Conservation (phyloP, 202 grass and related monocot species). For the Eragrostis tef region DNA sequence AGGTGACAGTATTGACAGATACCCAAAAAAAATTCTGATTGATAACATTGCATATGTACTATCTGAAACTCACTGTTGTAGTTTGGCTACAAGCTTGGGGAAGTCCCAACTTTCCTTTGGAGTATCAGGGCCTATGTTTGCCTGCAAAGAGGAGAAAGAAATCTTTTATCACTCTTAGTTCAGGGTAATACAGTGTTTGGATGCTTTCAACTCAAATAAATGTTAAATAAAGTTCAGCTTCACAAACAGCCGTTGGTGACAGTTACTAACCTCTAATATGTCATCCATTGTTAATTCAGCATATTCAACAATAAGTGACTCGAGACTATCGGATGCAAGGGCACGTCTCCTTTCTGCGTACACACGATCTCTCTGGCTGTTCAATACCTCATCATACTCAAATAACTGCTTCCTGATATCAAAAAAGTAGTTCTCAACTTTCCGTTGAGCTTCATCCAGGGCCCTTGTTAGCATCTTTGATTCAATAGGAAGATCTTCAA, state of each 20-base stretch:
- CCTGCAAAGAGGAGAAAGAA: constrained; percentile 53
- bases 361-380: constrained; percentile 92
- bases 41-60: background rate
- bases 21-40: background rate
- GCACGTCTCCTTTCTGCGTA: constrained; percentile 91
- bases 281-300: constrained; percentile 98
- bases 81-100: constrained; percentile 83
- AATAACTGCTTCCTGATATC: constrained; percentile 97
- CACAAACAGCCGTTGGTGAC: constrained; percentile 21
- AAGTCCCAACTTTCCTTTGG: constrained; percentile 86
- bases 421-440: constrained; percentile 99
- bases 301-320: constrained; percentile 90
- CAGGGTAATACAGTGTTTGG: constrained; percentile 20
- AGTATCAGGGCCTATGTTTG: constrained; percentile 81
- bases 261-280: constrained; percentile 75
- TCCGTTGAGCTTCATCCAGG: constrained; percentile 95
- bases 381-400: constrained; percentile 97
- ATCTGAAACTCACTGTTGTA: constrained; percentile 82
- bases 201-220: constrained; percentile 15
- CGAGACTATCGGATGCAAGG: constrained; percentile 75
- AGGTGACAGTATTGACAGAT: background rate
- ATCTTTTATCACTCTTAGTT: constrained; percentile 6
- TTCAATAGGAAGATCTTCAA: constrained; percentile 98
- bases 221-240: background rate
- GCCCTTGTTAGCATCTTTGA: constrained; percentile 98